Base-by-base conservation (phyloP, 345 rosid genomes). In the Raphanus sativus region DNA sequence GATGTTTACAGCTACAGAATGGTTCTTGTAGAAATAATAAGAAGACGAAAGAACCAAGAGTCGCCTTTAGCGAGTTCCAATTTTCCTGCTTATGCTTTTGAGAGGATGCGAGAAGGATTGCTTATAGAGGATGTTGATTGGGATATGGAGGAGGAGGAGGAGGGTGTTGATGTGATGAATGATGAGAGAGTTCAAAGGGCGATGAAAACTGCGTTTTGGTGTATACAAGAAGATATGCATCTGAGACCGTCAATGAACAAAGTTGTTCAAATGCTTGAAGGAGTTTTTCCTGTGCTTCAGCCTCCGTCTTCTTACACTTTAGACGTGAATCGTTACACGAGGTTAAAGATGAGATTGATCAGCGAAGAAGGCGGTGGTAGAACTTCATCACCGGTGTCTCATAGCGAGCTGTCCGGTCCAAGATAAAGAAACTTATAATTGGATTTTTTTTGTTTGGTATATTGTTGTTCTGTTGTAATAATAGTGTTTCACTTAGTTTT, bases 231-330 rank as follows among this genome's bases (percentile, higher is more conserved):
- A 78, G 98, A 94, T 26, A 94, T 92, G 97, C 29, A 52, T 67
- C 54, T 82, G n/a, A 86, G 98, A 78, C 98, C 98, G 17, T 75
- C 95, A n/a, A 94, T 94, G 98, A 73, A 83, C 42, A 94, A 84
- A 85, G 98, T 90, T 17, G 92, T 89, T 60, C 98, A 94, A 70
- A 94, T 94, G 98, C 98, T 94, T 13, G 98, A 94, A 86, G 97
- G 98, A 7, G 78, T 94, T 38, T 84, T 71, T 42, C 73, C 73
- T 0, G 98, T 92, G 70, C 71, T 86, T 32, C 79, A 76, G 34
- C 98, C 95, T 2, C 45, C 45, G 4, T 28, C 66, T 11, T 90
- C 87, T 6, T 88, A 92, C 2, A 87, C 89, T 8, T 26, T 91
- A 69, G 94, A 88, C 2, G 75, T 82, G n/a, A 89, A 93, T 1